phyloP scores from a whole-genome alignment of 1,284 basidiomycete species.

The Rhodotorula glutinis region DNA sequence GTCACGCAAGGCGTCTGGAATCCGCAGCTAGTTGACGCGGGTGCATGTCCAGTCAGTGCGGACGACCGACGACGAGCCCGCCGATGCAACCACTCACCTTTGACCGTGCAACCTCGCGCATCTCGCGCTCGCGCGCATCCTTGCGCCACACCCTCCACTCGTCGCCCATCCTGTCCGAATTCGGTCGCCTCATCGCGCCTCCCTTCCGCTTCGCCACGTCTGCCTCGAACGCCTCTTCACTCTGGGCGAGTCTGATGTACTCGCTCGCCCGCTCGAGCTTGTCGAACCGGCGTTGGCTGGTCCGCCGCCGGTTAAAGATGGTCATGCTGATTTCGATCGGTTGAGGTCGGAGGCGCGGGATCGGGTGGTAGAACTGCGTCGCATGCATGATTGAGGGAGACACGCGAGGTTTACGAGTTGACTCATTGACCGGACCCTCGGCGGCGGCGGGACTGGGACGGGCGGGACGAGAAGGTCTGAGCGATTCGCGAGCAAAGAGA shows the following conservation, averaged over 20 bases:
- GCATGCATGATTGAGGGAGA: conserved; percentile 66
- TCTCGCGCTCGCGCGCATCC: conserved; percentile 6
- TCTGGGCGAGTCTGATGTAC: conserved; percentile 48
- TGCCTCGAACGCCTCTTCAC: conserved; percentile 58
- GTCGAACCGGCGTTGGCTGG: conserved; percentile 55
- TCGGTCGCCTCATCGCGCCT: background rate
- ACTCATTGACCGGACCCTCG: background rate
- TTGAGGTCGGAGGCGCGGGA: conserved; percentile 74
- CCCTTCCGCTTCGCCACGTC: background rate
- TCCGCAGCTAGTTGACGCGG: conserved; percentile 3
- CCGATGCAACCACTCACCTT: background rate
- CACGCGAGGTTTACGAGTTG: conserved; percentile 55
- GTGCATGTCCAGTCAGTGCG: too few relatives aligned
- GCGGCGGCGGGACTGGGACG: too few relatives aligned
- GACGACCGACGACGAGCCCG: background rate
- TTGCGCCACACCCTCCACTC: conserved; percentile 15
- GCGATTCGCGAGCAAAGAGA: conserved; percentile 31
- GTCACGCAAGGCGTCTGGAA: background rate
- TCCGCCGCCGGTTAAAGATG: conserved; percentile 60
- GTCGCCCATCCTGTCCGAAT: background rate
- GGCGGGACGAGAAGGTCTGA: background rate
- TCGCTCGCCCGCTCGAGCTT: conserved; percentile 35
- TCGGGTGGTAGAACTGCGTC: conserved; percentile 60
- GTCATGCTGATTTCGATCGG: conserved; percentile 65
- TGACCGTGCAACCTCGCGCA: conserved; percentile 6